phyloP scores from a whole-genome alignment of 768 basidiomycete species.

The Clavulina sp. region DNA sequence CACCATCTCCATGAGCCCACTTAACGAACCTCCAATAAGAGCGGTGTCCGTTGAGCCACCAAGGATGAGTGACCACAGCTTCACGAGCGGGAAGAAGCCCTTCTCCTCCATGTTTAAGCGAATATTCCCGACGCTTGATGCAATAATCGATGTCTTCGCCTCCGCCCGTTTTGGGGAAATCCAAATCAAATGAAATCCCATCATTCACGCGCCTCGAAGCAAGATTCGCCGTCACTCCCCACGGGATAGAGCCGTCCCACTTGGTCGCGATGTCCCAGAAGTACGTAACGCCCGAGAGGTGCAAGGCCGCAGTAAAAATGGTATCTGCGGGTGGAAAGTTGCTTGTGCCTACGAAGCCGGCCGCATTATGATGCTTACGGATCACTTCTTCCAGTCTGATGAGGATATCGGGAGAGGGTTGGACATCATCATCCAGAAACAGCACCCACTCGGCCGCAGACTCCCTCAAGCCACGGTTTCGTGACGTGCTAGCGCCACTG shows the following conservation, averaged over 20 bases:
- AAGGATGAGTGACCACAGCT: slow-evolving; percentile 37
- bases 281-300: slow-evolving; percentile 38
- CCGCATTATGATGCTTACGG: slow-evolving; percentile 28
- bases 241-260: slow-evolving; percentile 31
- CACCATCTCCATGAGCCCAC: slow-evolving; percentile 43
- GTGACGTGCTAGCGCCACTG: slow-evolving; percentile 34
- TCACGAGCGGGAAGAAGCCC: slow-evolving; percentile 33
- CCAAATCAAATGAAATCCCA: slow-evolving; percentile 27
- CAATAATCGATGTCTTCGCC: slow-evolving; percentile 49
- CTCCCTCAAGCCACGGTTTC: slow-evolving; percentile 37
- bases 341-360: slow-evolving; percentile 37
- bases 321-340: slow-evolving; percentile 31
- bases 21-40: slow-evolving; percentile 37
- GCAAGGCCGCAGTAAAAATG: slow-evolving; percentile 36
- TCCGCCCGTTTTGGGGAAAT: slow-evolving; percentile 45
- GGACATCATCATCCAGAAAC: slow-evolving; percentile 46
- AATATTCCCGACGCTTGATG: slow-evolving; percentile 27
- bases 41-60: slow-evolving; percentile 32
- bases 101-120: slow-evolving; percentile 19
- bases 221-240: slow-evolving; percentile 48
- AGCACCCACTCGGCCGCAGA: slow-evolving; percentile 39
- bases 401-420: slow-evolving; percentile 27
- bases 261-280: slow-evolving; percentile 47
- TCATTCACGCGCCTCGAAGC: slow-evolving; percentile 31
- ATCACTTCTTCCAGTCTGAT: slow-evolving; percentile 31